Base-by-base conservation (phyloP, 1,284 basidiomycete species). In the Cryptococcus sp. region DNA sequence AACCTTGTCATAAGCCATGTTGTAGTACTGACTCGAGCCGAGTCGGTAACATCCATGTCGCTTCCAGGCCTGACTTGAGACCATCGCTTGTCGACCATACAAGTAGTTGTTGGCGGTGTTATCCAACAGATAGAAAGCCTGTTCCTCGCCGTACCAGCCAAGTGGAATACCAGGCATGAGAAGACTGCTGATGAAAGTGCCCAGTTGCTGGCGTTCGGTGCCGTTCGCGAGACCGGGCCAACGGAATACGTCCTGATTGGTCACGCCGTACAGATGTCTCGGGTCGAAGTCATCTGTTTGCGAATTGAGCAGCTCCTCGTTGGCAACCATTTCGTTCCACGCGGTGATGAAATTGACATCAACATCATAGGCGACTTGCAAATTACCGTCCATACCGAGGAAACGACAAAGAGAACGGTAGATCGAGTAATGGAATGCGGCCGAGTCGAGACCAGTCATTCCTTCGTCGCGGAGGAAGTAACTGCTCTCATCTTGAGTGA, bases 211-310 rank as follows among this genome's bases (percentile, higher is more conserved):
- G 65, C 84, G 84, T 66, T 89, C 85, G 0, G 87, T 88, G 19
- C 92, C 92, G 70, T 91, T 90, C 65, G 87, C 84, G 69, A 94
- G 74, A 77, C 87, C 86, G 2, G 90, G 90, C 92, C 92, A 95
- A 60, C 92, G 84, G 82, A 89, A 94, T 16, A 94, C 85, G 81
- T 95, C 92, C 80, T 93, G 93, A 74, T 95, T 95, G 70, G 88
- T 89, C 17, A 88, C 87, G 47, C 92, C 92, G 72, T 84, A 93
- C 88, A 93, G 86, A 78, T 95, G 92, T 59, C 84, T 82, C 1
- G 92, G 91, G 74, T 95, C 92, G 44, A 91, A 78, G 5, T 72
- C 20, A 60, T 86, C 86, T 0, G 82, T 87, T 44, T 81, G 76
- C 5, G 87, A 77, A 74, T 94, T 93, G 57, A 94, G 63, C 67